Conservation (phyloP, 805 yeast species). For the Saccharomycopsis sp. region DNA sequence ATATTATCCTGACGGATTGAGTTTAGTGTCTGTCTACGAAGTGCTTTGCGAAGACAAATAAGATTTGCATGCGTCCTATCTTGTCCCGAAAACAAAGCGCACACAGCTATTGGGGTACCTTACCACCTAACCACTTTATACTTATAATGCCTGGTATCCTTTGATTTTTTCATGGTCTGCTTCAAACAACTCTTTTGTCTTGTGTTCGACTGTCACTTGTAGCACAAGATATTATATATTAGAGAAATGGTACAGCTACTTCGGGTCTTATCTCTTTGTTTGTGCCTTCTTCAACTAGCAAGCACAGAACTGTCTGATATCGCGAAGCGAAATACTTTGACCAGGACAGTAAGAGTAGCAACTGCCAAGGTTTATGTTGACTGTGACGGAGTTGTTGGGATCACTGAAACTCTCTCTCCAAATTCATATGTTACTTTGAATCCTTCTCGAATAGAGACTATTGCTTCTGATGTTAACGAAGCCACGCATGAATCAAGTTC, state of each 20-base stretch:
- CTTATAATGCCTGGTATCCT: not conserved
- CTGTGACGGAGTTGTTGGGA: not conserved
- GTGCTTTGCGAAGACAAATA: not conserved
- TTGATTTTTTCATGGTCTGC: not conserved
- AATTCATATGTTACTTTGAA: not conserved
- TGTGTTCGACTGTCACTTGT: not conserved
- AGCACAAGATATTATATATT: not conserved
- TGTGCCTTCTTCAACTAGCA: not conserved
- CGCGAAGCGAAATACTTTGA: not conserved
- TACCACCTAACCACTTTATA: too few species aligned
- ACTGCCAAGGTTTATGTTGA: not conserved
- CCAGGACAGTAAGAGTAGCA: not conserved
- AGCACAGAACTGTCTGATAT: not conserved
- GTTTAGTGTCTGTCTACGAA: not conserved
- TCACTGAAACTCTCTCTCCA: not conserved
- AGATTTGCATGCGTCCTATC: not conserved
- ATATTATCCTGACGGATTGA: not conserved
- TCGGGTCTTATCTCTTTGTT: not conserved
- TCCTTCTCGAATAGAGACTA: conserved; percentile 13
- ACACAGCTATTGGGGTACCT: too few species aligned
- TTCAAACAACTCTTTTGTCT: not conserved
- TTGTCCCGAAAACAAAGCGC: not conserved
- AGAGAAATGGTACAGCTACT: not conserved
- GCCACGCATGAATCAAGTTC: conserved; percentile 23
- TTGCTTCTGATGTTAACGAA: conserved; percentile 22